Conservation (phyloP, 1,284 basidiomycete genomes). For the Earliella scabrosa region DNA sequence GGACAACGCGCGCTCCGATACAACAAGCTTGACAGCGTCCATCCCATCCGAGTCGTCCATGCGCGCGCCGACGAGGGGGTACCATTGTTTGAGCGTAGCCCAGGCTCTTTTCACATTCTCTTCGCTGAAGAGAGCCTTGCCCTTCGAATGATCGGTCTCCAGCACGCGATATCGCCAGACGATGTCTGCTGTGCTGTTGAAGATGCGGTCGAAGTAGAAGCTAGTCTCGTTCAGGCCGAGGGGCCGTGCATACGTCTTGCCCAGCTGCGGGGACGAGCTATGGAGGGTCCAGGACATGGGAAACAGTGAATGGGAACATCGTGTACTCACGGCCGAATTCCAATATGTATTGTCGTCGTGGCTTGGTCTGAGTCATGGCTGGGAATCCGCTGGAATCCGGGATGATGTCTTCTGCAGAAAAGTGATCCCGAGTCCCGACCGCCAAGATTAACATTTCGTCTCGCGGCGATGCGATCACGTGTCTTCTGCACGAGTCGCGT, state of each 20-base stretch:
- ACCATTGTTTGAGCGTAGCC: slow-evolving; percentile 47
- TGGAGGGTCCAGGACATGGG: slow-evolving; percentile 16
- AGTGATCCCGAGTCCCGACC: too few relatives aligned
- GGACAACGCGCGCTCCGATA: slow-evolving; percentile 39
- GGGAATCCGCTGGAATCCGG: not conserved
- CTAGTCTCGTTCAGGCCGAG: slow-evolving; percentile 46
- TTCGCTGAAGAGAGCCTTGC: slow-evolving; percentile 20
- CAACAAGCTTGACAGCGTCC: slow-evolving; percentile 41
- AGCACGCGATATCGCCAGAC: slow-evolving; percentile 42
- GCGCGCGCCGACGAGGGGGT: slow-evolving; percentile 49
- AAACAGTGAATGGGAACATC: not conserved
- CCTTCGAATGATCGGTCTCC: slow-evolving; percentile 20
- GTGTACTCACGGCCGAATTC: too few relatives aligned
- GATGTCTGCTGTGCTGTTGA: slow-evolving; percentile 50
- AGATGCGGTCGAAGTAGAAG: slow-evolving; percentile 50
- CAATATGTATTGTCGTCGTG: too few relatives aligned
- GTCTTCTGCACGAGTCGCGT: slow-evolving; percentile 19
- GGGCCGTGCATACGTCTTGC: slow-evolving; percentile 33
- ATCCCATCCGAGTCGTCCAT: slow-evolving; percentile 37
- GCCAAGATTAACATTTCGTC: too few relatives aligned
- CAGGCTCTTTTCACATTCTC: slow-evolving; percentile 45
- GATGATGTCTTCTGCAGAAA: too few relatives aligned
- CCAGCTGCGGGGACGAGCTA: slow-evolving; percentile 5
- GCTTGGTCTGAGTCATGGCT: not conserved
- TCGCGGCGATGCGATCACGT: slow-evolving; percentile 16